Evolutionary conservation across 371 early-diverging fungal species (phyloP).

Genomic region (Mucor mucedo): DNA sequence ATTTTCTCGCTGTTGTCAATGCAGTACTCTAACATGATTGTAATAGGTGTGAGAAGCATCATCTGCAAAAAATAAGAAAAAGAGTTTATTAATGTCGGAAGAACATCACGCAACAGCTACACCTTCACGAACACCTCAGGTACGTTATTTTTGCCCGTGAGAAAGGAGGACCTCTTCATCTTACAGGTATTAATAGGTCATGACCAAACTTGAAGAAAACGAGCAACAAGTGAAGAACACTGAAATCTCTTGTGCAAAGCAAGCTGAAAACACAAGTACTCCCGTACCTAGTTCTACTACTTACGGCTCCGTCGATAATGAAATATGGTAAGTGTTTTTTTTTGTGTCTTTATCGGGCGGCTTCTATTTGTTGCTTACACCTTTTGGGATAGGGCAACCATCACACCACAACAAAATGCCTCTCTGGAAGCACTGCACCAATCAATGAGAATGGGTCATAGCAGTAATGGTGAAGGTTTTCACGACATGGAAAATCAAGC

Average conservation of each 20-base stretch:
- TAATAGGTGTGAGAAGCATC: background rate
- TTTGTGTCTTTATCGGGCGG: background rate
- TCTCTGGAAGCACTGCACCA: slow-evolving; percentile 29
- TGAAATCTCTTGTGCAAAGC: background rate
- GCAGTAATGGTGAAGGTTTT: background rate
- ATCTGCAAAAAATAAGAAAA: background rate
- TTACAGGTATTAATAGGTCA: background rate
- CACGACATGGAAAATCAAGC: background rate
- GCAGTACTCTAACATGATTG: no score
- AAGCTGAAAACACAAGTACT: background rate
- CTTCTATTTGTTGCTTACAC: background rate
- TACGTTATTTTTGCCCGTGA: background rate
- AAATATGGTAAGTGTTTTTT: slow-evolving; percentile 9
- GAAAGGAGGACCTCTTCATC: background rate
- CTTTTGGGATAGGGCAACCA: slow-evolving; percentile 12
- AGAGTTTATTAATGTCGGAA: background rate
- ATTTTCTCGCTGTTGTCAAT: background rate
- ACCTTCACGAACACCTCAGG: background rate
- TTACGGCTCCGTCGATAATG: slow-evolving; percentile 6
- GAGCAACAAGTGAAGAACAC: background rate
- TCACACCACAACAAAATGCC: slow-evolving; percentile 28
- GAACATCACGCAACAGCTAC: background rate
- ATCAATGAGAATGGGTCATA: slow-evolving; percentile 18
- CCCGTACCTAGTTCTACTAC: background rate
- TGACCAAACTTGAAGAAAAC: background rate